Base-by-base conservation (phyloP, 192 early-diverging fungal species). In the Umbelopsis sp. region DNA sequence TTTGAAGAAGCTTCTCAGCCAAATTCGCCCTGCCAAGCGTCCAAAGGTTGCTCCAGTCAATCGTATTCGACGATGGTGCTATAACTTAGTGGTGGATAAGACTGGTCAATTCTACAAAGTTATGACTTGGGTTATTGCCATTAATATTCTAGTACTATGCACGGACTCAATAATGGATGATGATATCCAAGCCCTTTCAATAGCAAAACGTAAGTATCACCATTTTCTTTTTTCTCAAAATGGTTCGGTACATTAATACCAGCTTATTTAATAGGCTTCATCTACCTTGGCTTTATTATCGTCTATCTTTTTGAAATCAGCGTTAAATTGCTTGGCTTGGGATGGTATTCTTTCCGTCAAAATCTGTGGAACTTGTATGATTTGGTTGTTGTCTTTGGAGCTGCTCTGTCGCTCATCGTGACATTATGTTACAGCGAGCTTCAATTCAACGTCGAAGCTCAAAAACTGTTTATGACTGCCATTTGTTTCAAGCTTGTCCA, bases 331-430 rank as follows among this genome's bases (percentile, higher is more conserved):
- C 41, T 77, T 10, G 87, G 87, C 7, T 52, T 88, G 12, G 87
- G 87, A 1, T 88, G 80, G 82, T 45, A 47, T 11, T 77, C 80
- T 2, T 88, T 80, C 71, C 70, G 81, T 24, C 73, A 70, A 36
- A 88, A 81, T 65, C 53, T 68, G 17, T 88, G 87, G 87, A 86
- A 88, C 59, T 47, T 85, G 22, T 95, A 91, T 72, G 92, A 93
- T 80, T 43, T 91, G 2, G 78, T 88, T 9, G 85, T 89, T 25
- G 79, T 88, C 1, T 68, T 76, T 76, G 91, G 86, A 71, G 86
- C 82, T 81, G 68, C 65, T 65, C 68, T 59, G 32, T 77, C 75
- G 45, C 76, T 45, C 8, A 77, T 74, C 41, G 51, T 54, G 31
- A 75, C 25, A 4, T 45, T 85, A 29, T 53, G 45, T 25, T 72